These are phyloP conservation scores for Botryosphaeria agaves DNA, from an alignment of 2,329 filamentous ascomycete genomes.

Conservation along the genomic window DNA sequence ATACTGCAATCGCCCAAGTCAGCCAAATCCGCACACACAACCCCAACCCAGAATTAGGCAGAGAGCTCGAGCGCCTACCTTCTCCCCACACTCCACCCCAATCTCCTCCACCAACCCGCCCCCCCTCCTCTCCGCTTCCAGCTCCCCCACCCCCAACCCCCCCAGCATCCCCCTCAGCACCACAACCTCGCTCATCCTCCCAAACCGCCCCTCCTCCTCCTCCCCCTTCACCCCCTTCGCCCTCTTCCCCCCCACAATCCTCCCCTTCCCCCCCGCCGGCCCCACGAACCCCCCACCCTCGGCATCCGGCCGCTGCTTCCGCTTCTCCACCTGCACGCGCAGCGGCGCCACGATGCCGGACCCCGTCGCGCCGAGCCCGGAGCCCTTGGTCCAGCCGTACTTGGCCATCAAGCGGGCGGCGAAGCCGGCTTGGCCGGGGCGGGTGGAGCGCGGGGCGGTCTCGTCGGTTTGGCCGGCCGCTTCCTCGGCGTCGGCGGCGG, in stretches of 20 bases:
- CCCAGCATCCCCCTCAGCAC: conserved; percentile 74
- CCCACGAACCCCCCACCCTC: conserved; percentile 64
- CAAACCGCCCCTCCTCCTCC: conserved; percentile 17
- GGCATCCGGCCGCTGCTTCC: conserved; percentile 59
- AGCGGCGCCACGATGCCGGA: conserved; percentile 76
- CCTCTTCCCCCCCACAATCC: conserved; percentile 62
- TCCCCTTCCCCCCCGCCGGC: conserved; percentile 44
- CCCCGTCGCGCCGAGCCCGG: conserved; percentile 67
- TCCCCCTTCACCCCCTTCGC: conserved; percentile 25
- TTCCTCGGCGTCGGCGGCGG: conserved; percentile 11
- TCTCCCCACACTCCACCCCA: conserved; percentile 78
- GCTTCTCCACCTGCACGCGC: conserved; percentile 69
- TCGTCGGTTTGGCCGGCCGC: conserved; percentile 10
- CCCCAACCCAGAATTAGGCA: not conserved
- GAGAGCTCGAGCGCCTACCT: conserved; percentile 33
- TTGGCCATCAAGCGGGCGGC: conserved; percentile 81
- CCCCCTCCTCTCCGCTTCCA: conserved; percentile 57
- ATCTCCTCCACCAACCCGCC: conserved; percentile 76
- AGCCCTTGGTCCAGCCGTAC: conserved; percentile 82
- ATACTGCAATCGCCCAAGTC: conserved; percentile 42
- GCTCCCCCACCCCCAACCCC: conserved; percentile 63
- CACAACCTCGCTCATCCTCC: conserved; percentile 61
- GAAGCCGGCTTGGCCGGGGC: conserved; percentile 69
- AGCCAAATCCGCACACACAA: not conserved
- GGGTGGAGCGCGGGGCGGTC: conserved; percentile 36